Evolutionary conservation across 1,284 basidiomycete species (phyloP).

Genomic region (Papiliotrema flavescens): DNA sequence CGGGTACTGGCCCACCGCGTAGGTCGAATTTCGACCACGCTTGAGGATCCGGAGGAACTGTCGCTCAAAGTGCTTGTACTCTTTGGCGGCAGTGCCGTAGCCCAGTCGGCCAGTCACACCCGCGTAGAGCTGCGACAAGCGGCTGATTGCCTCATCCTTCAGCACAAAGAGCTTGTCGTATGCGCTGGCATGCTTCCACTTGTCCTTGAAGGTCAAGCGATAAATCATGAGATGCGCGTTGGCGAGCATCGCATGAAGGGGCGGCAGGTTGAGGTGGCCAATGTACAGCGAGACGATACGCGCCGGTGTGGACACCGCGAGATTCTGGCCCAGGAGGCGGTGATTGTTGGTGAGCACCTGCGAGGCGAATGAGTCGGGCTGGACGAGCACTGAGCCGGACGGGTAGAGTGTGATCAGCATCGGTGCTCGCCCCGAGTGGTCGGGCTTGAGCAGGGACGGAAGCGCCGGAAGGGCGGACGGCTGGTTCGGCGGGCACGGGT

Average conservation of each 20-base stretch:
- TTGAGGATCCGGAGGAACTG: constrained; percentile 32
- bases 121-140: constrained; percentile 16
- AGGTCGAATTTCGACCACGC: constrained; percentile 11
- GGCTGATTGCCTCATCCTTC: constrained; percentile 29
- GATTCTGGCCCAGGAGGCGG: constrained; percentile 37
- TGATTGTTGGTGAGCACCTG: constrained; percentile 43
- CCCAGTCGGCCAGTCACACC: constrained; percentile 21
- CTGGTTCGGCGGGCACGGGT: constrained; percentile 37
- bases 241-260: constrained; percentile 34
- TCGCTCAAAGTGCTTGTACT: constrained; percentile 34
- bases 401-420: constrained; percentile 44
- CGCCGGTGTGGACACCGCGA: constrained; percentile 25
- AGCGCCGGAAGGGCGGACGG: constrained; percentile 43
- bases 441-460: constrained; percentile 37
- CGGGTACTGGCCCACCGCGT: constrained; percentile 32
- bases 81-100: constrained; percentile 24
- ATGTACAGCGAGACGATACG: constrained; percentile 36
- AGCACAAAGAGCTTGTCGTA: constrained; percentile 28
- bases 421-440: constrained; percentile 20
- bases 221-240: constrained; percentile 22
- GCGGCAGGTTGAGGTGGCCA: constrained; percentile 36
- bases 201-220: constrained; percentile 30
- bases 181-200: constrained; percentile 15
- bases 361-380: constrained; percentile 40
- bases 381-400: constrained; percentile 33